These are phyloP conservation scores for Albugo candida DNA, from an alignment of 352 stramenopile genomes.

Conservation along the genomic window DNA sequence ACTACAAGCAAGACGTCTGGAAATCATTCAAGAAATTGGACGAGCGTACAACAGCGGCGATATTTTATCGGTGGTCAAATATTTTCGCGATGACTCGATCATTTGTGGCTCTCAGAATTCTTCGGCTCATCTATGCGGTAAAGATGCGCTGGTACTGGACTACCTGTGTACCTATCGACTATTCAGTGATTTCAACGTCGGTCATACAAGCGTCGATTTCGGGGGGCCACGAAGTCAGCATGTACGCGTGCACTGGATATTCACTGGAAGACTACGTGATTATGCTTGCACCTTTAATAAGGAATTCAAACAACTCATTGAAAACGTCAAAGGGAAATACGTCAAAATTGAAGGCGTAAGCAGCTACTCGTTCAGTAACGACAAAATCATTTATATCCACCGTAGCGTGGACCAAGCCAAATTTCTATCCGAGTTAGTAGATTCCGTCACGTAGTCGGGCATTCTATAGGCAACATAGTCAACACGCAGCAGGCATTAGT, in stretches of 20 bases:
- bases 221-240: constrained; percentile 65
- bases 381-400: constrained; percentile 81
- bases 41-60: constrained; percentile 64
- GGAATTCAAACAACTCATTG: constrained; percentile 70
- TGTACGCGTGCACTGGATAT: constrained; percentile 71
- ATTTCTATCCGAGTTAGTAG: constrained; percentile 65
- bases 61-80: constrained; percentile 53
- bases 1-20: constrained; percentile 46
- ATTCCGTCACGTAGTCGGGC: neutral
- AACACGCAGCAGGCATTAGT: no score
- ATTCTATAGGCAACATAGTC: no score
- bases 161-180: constrained; percentile 73
- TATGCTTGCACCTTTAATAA: constrained; percentile 74
- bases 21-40: constrained; percentile 67
- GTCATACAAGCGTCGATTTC: constrained; percentile 69
- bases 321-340: constrained; percentile 54
- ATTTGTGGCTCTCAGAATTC: constrained; percentile 73
- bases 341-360: constrained; percentile 72
- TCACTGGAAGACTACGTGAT: constrained; percentile 53
- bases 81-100: constrained; percentile 78
- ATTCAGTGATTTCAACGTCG: constrained; percentile 49
- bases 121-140: constrained; percentile 57
- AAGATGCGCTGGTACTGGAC: constrained; percentile 71
- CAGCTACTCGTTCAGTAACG: constrained; percentile 73
- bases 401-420: constrained; percentile 76